Base-by-base conservation (phyloP, 2,329 filamentous ascomycete species). In the Cytospora piceae region DNA sequence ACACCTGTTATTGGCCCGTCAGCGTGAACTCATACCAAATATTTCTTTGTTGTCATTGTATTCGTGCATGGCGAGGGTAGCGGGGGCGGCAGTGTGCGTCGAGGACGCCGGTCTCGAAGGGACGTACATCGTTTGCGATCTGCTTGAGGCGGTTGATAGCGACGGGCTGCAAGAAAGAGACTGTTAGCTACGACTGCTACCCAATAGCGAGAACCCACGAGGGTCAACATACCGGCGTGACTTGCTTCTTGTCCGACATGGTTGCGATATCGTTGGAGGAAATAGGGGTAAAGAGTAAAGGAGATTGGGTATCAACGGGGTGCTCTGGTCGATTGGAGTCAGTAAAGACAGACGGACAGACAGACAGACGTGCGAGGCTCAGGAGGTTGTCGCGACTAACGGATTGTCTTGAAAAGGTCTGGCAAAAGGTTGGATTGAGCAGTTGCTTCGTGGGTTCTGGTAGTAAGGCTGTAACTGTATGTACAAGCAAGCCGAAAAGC, bases 51-150 rank as follows among this genome's bases (percentile, higher is more conserved):
- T 42, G 15, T 42, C 6, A 14, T 46, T 46, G 20, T 12, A 3
- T 29, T 29, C 27, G 27, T 29, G 27, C 27, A 29, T 29, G 27
- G 27, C 27, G 27, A 29, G 27, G 27, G 22, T 27, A 27, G 51
- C 39, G 37, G 37, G 34, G 51, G 39, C 37, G 31, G 51, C n/a
- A 3, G 37, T n/a, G 24, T 56, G 15, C 60, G 14, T 15, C 60
- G 65, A 66, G 64, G 51, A 51, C 20, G 24, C 27, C 11, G 22
- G 22, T 9, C 4, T 49, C 52, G 64, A 32, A 60, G 61, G 39
- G 67, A 81, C 87, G 74, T 85, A 94, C 92, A 83, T 94, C 90
- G 75, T 87, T 88, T 72, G 91, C 90, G 76, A 97, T 94, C 81
- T 95, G 91, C 81, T 90, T 91, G 71, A 97, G 86, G 70, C 93